phyloP scores from a whole-genome alignment of 2,329 filamentous ascomycete species.

The Sclerotiophoma versabilis region DNA sequence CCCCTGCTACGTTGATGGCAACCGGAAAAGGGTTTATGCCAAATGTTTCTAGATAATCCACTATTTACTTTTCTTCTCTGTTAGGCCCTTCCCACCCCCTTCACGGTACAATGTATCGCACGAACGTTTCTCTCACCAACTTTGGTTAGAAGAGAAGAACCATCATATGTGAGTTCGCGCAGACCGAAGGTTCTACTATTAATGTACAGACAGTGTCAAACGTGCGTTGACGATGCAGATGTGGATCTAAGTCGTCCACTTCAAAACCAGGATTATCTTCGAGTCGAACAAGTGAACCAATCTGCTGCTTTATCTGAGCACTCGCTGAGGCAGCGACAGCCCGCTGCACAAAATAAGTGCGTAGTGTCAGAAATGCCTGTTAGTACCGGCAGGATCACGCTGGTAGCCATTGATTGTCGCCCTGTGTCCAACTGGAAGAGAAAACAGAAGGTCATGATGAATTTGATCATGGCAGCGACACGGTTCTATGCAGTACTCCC shows the following conservation, averaged over 20 bases:
- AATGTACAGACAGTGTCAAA: neutral
- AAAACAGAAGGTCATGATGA: no score
- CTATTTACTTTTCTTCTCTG: neutral
- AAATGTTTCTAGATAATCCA: conserved; percentile 1
- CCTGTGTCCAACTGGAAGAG: no score
- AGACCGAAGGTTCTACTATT: neutral
- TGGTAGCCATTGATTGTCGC: no score
- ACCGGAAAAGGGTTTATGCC: neutral
- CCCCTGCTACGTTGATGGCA: neutral
- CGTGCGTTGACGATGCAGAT: neutral
- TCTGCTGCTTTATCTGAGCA: no score
- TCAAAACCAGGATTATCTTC: no score
- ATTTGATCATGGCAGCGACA: no score
- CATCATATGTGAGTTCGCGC: neutral
- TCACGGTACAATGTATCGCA: conserved; percentile 9
- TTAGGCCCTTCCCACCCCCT: conserved; percentile 5
- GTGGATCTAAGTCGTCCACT: neutral
- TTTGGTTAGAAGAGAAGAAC: neutral
- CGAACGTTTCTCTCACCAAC: neutral
- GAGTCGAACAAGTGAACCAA: no score
- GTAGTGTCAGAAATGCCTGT: no score
- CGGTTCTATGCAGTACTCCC: neutral
- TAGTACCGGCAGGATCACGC: no score
- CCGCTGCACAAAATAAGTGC: no score
- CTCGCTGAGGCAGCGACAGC: no score